These are phyloP conservation scores for Magnusiomyces magnusii DNA, from an alignment of 1,139 yeast species.

Conservation along the genomic window DNA sequence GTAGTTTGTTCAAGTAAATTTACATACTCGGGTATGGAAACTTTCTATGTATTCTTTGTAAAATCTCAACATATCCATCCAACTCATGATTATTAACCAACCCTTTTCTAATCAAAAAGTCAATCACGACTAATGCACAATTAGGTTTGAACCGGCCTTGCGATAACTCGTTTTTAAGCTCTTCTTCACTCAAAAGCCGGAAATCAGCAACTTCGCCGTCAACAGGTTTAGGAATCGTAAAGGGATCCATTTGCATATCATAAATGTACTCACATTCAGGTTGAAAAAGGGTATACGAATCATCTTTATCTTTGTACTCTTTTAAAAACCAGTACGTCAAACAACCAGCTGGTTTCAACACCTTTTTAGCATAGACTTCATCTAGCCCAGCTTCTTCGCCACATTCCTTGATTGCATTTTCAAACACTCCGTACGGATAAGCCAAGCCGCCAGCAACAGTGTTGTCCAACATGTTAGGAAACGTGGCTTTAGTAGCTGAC, in stretches of 20 bases:
- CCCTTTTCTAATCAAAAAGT: conserved; percentile 81
- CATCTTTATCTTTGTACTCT: conserved; percentile 17
- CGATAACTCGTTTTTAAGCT: conserved; percentile 43
- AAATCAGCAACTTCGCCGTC: conserved; percentile 16
- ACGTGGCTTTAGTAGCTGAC: conserved; percentile 69
- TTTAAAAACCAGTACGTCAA: conserved; percentile 53
- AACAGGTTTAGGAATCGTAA: conserved; percentile 51
- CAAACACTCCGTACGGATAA: conserved; percentile 64
- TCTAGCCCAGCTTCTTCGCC: conserved; percentile 84
- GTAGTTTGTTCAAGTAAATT: no score
- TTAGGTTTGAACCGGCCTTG: conserved; percentile 76
- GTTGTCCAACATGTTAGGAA: conserved; percentile 86
- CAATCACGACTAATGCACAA: conserved; percentile 71
- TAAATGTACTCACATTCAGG: conserved; percentile 83
- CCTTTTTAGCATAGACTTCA: conserved; percentile 41
- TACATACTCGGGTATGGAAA: conserved; percentile 54
- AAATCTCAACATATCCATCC: conserved; percentile 48
- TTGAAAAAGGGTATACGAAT: conserved; percentile 56
- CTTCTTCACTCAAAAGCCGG: conserved; percentile 29
- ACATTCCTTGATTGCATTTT: conserved; percentile 79
- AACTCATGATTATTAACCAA: conserved; percentile 38
- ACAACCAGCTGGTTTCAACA: conserved; percentile 52
- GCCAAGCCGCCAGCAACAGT: conserved; percentile 96
- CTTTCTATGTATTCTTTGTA: conserved; percentile 53
- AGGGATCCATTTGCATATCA: conserved; percentile 54